A percentile compares a stretch with the other conserved stretches of the same genome.
phyloP scores from a whole-genome alignment of 1,284 basidiomycete genomes.

The Papiliotrema flavescens region DNA sequence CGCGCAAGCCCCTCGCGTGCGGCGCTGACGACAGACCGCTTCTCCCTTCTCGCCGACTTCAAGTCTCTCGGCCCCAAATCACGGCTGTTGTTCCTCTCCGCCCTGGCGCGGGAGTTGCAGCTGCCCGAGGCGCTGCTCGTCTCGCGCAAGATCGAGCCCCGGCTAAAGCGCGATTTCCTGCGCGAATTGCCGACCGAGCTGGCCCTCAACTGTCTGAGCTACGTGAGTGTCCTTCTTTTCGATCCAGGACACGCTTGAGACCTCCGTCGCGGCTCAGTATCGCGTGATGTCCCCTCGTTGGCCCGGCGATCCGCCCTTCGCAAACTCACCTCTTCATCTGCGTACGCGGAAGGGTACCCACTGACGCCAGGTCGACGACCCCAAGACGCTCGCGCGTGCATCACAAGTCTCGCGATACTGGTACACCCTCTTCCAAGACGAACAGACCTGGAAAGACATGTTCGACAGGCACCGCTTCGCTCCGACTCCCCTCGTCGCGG shows the following conservation, averaged over 20 bases:
- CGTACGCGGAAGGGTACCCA: no score
- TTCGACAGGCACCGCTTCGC: conserved; percentile 61
- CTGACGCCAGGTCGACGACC: conserved; percentile 61
- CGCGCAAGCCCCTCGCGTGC: no score
- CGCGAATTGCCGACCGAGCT: conserved; percentile 78
- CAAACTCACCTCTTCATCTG: no score
- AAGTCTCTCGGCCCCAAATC: conserved; percentile 18
- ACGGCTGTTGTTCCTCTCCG: conserved; percentile 61
- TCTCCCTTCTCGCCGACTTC: conserved; percentile 25
- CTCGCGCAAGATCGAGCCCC: conserved; percentile 67
- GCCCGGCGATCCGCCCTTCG: no score
- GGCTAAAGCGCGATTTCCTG: conserved; percentile 84
- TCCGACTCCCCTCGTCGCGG: neutral
- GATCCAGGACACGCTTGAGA: no score
- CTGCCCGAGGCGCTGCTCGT: conserved; percentile 75
- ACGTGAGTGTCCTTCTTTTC: conserved; percentile 43
- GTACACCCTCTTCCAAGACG: conserved; percentile 73
- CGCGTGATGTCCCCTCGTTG: no score
- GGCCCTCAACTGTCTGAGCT: conserved; percentile 72
- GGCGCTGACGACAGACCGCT: conserved; percentile 2
- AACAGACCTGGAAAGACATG: conserved; percentile 79
- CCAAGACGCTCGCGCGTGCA: conserved; percentile 67
- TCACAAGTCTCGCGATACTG: conserved; percentile 73
- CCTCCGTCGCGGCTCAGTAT: no score
- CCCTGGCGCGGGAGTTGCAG: conserved; percentile 63